Base-by-base conservation (phyloP, 768 basidiomycete genomes). In the Suillus hirtellus region DNA sequence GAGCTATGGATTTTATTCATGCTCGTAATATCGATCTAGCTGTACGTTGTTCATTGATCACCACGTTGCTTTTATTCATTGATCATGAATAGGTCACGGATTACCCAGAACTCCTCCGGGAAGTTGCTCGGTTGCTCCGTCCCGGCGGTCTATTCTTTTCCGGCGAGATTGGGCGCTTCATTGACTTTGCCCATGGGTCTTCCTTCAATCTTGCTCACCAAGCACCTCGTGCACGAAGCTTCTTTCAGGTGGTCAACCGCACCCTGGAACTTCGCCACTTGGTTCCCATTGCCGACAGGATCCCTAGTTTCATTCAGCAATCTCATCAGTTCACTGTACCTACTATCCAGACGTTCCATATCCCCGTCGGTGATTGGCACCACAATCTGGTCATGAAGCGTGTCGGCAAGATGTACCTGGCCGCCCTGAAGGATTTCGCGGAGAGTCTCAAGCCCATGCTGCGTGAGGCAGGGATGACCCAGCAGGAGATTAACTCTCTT, bases 71-170 rank as follows among this genome's bases (percentile, higher is more conserved):
- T 59, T 67, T 62, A 59, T 64, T 70, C 63, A 68, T 58, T 34
- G 58, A n/a, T 61, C 42, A 58, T 59, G 21, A 17, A 40, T 59
- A 93, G 92, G 79, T 87, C 17, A 75, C 70, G 21, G 78, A 87
- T 68, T 90, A 88, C 68, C 75, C 74, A 19, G 69, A 67, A 31
- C 73, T 91, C 64, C 68, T 92, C 38, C 69, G 72, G 24, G 89
- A 93, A 71, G 81, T 82, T 17, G 80, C 79, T 7, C 85, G 92
- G 44, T 78, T 92, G 52, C 77, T 94, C 14, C 84, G 85, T 52
- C 84, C 85, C 5, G 87, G 87, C n/a, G 92, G 92, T 1, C 73
- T 93, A 15, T 88, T 91, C 71, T 65, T 89, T 9, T 86, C 86
- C 1, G 81, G 81, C 47, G 90, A 92, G 74, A 85, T 87, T 80